A percentile compares a stretch with the other conserved stretches of the same genome.
Evolutionary conservation across 2,329 filamentous ascomycete genomes (phyloP).

Genomic region (Nakataea oryzae): DNA sequence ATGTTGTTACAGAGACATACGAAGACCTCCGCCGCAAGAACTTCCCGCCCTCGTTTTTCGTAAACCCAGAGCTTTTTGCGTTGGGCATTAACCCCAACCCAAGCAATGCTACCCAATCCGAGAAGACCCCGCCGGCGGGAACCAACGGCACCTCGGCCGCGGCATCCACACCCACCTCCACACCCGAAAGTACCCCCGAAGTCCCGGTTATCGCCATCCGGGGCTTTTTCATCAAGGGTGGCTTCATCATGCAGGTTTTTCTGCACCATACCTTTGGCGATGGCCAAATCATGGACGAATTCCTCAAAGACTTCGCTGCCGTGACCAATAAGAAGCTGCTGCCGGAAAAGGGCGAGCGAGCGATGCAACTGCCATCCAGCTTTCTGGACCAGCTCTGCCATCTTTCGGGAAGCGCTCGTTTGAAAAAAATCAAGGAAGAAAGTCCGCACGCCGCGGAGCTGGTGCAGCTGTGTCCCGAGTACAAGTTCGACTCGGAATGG

Average conservation of each 20-base stretch:
- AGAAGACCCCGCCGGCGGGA: not conserved
- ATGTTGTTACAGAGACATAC: constrained; percentile 14
- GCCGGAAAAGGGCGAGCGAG: not conserved
- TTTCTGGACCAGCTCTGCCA: not conserved
- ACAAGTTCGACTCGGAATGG: constrained; percentile 16
- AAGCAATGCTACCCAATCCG: not conserved
- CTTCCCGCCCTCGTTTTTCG: constrained; percentile 19
- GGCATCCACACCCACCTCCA: constrained; percentile 1
- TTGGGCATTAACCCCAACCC: constrained; percentile 5
- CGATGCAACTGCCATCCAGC: not conserved
- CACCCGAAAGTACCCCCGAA: constrained; percentile 5
- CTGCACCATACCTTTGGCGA: constrained; percentile 31
- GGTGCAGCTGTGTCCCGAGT: constrained; percentile 20
- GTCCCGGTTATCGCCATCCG: constrained; percentile 27
- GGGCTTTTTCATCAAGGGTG: constrained; percentile 25
- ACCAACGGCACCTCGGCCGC: not conserved
- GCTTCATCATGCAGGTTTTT: constrained; percentile 27
- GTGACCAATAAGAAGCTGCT: constrained; percentile 16
- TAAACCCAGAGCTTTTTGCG: not conserved
- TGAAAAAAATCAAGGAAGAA: not conserved
- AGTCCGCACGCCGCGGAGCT: not conserved
- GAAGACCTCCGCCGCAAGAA: constrained; percentile 13
- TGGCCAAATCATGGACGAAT: constrained; percentile 25
- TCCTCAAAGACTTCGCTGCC: constrained; percentile 26
- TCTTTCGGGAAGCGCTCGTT: too few relatives aligned